Base-by-base conservation (phyloP, 164 flowering plant genomes). In the Piper betle region DNA sequence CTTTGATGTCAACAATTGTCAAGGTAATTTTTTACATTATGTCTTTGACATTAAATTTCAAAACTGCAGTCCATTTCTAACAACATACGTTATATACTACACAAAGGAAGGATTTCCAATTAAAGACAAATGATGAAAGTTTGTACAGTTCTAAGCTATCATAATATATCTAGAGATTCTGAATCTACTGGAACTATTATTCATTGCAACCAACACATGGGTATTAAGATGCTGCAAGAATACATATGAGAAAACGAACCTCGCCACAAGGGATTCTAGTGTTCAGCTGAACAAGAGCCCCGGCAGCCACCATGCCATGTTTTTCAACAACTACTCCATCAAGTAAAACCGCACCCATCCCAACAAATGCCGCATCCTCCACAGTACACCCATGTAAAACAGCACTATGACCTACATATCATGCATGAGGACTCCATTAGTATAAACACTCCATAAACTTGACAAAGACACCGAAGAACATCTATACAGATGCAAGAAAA, bases 301-400 rank as follows among this genome's bases (percentile, higher is more conserved):
- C 97, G 64, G 94, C 96, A 78, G 96, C 96, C 71, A 91, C 96
- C 96, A 91, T 91, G 60, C 80, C 81, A 75, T 91, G 75, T 71
- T 84, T 91, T 76, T 91, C 96, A 48, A 91, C 96, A 70, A 83
- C 77, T 37, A 80, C 93, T 52, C 96, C 97, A 72, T 91, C 97
- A 64, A 91, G 97, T 57, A 91, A 72, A 57, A 79, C 79, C 7
- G 97, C 96, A 55, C 96, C 93, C 93, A 86, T 91, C 20, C 97
- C 97, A 70, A 91, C 81, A 74, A 91, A 86, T 38, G 93, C 89
- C 74, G 86, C 97, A 69, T 91, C 90, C 78, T 91, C 91, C 52
- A 91, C 87, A 63, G 93, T 91, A 65, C 97, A 91, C 43, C 91
- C 97, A 79, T 91, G 97, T 66, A 91, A 55, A 60, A 86, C 86